Base-by-base conservation (phyloP, 148 eudicot genomes). In the Diospyros kaki region DNA sequence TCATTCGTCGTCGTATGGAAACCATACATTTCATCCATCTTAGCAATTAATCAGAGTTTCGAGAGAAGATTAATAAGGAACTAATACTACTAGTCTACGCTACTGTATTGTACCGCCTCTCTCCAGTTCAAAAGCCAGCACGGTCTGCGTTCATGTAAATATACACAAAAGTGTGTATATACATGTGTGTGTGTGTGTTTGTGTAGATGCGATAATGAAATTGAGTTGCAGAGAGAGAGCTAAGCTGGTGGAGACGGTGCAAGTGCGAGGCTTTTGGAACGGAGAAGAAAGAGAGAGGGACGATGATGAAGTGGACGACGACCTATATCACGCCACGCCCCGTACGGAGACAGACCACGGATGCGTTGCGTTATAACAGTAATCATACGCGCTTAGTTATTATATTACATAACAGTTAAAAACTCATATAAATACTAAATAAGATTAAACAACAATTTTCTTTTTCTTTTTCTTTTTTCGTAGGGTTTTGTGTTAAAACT, bases 11-110 rank as follows among this genome's bases (percentile, higher is more conserved):
- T 61, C 28, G 75, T 70, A 79, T 74, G 85, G n/a, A 87, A 75
- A 1, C 86, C 87, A 83, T 89, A 90, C 62, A 90, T 79, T 68
- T 84, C 90, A n/a, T 90, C 95, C 95, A 90, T 90, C 17, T 56
- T 15, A 58, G 46, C 12, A 14, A 48, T 4, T 28, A 28, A 28
- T 28, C 28, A 28, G 28, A 28, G 28, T 28, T 28, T 28, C 28
- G 28, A 28, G 28, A 28, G 28, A 28, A 28, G 28, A 28, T 28
- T 28, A 28, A 28, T 28, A 28, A 28, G 28, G 28, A 28, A 28
- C 28, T 28, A 28, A 28, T 28, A 28, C 28, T 28, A 28, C 28
- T 28, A 28, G 28, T 28, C 28, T 28, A 28, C 28, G 28, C 28
- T 28, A 28, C 28, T 28, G 28, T 28, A 28, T 0, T 28, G 28